Base-by-base conservation (phyloP, 1,284 basidiomycete genomes). In the Heterobasidion occidentale region DNA sequence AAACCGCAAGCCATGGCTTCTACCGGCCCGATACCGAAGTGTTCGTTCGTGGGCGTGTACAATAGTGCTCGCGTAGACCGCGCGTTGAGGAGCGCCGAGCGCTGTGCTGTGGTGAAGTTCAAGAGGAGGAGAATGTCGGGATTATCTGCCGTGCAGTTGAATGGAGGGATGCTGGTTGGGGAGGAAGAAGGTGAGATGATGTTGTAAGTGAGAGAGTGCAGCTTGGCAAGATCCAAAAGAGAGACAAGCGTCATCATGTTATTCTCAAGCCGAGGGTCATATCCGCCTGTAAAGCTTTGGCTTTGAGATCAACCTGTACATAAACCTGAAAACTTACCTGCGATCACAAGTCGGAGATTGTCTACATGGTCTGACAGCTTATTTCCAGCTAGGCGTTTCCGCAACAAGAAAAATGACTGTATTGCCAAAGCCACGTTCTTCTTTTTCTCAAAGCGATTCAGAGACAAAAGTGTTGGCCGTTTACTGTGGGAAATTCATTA, bases 401-500 rank as follows among this genome's bases (percentile, higher is more conserved):
- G 65, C 17, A 87, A 64, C 17, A 67, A 65, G 5, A 88, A 84
- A 63, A 96, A 98, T 0, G 95, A 77, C 48, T 87, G 74, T 33
- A 99, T 76, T 0, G 94, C 94, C 2, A 99, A 75, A 0, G 80
- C 83, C 0, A 82, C 78, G 62, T 99, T 96, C 75, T 99, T 99
- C 77, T 98, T 99, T 61, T 81, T 84, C 72, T 99, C 96, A 66
- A 97, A 99, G 1, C 96, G 88, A 68, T 99, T 99, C 53, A 99
- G 76, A 0, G 94, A 98, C 0, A 98, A 65, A 1, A 99, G 70
- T 0, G 90, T 94, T 1, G 88, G 91, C 4, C 80, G 77, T 38
- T 80, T 69, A 20, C 92, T 94, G 66, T 14, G 46, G 20, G 51
- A 52, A 47, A 42, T 47, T 46, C 47, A 53, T 47, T 15, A 36